Conservation (phyloP, 352 stramenopile species). For the Pythium periplocum region DNA sequence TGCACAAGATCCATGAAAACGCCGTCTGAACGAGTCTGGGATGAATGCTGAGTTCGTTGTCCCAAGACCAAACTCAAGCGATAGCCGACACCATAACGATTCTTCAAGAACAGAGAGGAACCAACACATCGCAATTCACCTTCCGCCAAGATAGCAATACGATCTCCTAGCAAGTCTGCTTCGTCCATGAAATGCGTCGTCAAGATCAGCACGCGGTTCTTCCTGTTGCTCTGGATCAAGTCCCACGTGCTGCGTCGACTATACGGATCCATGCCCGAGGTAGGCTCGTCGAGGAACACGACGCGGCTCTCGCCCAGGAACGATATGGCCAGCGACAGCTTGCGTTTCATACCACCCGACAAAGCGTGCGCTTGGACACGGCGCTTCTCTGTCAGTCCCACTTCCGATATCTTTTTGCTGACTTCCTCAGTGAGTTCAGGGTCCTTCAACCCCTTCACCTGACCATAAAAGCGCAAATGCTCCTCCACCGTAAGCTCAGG, state of each 20-base stretch:
- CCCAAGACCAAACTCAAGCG: constrained; percentile 46
- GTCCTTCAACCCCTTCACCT: constrained; percentile 81
- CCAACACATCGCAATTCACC: constrained; percentile 51
- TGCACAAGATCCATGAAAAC: neutral
- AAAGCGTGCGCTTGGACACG: constrained; percentile 40
- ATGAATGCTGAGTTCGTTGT: neutral
- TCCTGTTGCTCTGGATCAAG: constrained; percentile 58
- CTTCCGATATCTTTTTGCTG: constrained; percentile 72
- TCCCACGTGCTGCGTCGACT: constrained; percentile 83
- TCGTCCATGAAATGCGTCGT: constrained; percentile 93
- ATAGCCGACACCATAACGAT: constrained; percentile 72
- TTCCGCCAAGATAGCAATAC: constrained; percentile 88
- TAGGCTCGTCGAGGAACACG: constrained; percentile 87
- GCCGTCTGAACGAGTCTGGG: neutral
- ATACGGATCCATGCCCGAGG: constrained; percentile 93
- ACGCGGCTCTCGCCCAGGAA: constrained; percentile 68
- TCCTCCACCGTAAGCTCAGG: constrained; percentile 93
- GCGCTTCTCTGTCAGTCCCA: constrained; percentile 89
- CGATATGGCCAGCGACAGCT: constrained; percentile 71
- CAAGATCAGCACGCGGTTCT: constrained; percentile 75
- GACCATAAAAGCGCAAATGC: constrained; percentile 92
- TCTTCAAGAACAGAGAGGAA: constrained; percentile 80
- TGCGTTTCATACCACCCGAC: constrained; percentile 78
- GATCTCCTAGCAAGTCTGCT: constrained; percentile 87
- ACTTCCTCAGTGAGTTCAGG: constrained; percentile 19